Evolutionary conservation across 371 early-diverging fungal genomes (phyloP), one percentile per base, ranked within the genome.

Genomic region (Apophysomyces ossiformis): DNA sequence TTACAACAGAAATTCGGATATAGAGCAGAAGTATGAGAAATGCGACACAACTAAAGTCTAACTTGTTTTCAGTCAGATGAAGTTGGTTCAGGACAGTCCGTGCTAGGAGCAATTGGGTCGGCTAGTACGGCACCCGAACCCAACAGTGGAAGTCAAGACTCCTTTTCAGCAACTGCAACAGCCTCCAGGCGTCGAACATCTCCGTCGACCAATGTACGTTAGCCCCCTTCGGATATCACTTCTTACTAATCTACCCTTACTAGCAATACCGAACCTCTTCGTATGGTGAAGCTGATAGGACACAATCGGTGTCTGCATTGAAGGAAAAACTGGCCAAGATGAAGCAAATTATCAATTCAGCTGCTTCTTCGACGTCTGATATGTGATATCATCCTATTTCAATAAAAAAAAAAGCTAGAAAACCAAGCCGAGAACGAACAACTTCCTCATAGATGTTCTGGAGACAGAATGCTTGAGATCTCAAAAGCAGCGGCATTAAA

Each of bases 1-100:
- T 69, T 89, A 56, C 88, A 87, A 61, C 89, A 88, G 63, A 83
- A 85, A 72, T 89, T 89, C 77, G 87, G 86, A 36, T 85, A 81
- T 58, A 61, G 59, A 57, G 45, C 66, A 50, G 54, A 50, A 11
- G 54, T 50, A 8, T 5, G 21, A 21, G 21, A 9, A 21, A 50
- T 7, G 9, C 21, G 5, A 11, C 26, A 4, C 9, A 50, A 21
- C 16, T 4, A 1, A 26, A 7, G 5, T 50, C 21, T 50, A 7
- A 21, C 16, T 21, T 18, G 16, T 50, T 50, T 32, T 0, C 54
- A 50, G 54, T 9, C 9, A 26, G 54, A 50, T n/a, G 54, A 50
- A 5, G 54, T 21, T 11, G 21, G 21, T 50, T 50, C 54, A 21
- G 54, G 18, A 8, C 41, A 41, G 21, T 50, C 54, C 35, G 41